Percentiles rank a stretch among this genome's conserved stretches.
Evolutionary conservation across 2,329 filamentous ascomycete genomes (phyloP).

Genomic region (Stromatinia cepivora): DNA sequence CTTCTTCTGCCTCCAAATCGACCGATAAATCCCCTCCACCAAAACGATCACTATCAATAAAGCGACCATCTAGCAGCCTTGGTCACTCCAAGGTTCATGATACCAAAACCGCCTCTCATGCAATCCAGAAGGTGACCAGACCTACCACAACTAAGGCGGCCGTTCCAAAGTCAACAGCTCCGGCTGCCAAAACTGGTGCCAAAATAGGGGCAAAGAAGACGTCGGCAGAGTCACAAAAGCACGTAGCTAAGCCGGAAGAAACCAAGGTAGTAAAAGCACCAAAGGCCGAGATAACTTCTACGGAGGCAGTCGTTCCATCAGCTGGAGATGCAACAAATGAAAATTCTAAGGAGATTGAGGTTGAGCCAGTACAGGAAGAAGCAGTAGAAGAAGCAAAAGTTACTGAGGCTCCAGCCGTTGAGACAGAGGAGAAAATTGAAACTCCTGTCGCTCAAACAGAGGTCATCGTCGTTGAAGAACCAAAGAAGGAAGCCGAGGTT

Average conservation of each 20-base stretch:
- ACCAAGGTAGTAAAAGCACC: conserved; percentile 25
- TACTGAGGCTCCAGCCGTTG: conserved; percentile 1
- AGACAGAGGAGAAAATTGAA: conserved; percentile 3
- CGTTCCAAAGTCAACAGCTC: conserved; percentile 22
- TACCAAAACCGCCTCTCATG: conserved; percentile 23
- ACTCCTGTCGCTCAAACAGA: neutral
- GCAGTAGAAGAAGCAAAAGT: conserved; percentile 3
- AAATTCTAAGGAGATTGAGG: conserved; percentile 16
- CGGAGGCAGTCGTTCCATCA: conserved; percentile 32
- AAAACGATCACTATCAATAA: conserved; percentile 36
- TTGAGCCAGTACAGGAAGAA: conserved; percentile 15
- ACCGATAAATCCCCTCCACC: conserved; percentile 59
- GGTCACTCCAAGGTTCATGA: conserved; percentile 32
- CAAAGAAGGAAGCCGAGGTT: conserved; percentile 8
- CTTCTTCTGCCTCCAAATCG: conserved; percentile 66
- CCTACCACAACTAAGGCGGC: conserved; percentile 13
- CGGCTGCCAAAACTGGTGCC: conserved; percentile 16
- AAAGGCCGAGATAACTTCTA: conserved; percentile 28
- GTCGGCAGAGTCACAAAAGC: conserved; percentile 28
- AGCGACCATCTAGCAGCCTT: conserved; percentile 35
- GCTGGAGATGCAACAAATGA: conserved; percentile 27
- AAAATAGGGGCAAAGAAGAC: conserved; percentile 26
- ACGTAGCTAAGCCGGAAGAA: conserved; percentile 20
- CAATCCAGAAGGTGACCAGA: conserved; percentile 23
- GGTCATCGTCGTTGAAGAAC: conserved; percentile 1